Evolutionary conservation across 2,329 filamentous ascomycete genomes (phyloP).

Genomic region (Colletotrichum filicis): DNA sequence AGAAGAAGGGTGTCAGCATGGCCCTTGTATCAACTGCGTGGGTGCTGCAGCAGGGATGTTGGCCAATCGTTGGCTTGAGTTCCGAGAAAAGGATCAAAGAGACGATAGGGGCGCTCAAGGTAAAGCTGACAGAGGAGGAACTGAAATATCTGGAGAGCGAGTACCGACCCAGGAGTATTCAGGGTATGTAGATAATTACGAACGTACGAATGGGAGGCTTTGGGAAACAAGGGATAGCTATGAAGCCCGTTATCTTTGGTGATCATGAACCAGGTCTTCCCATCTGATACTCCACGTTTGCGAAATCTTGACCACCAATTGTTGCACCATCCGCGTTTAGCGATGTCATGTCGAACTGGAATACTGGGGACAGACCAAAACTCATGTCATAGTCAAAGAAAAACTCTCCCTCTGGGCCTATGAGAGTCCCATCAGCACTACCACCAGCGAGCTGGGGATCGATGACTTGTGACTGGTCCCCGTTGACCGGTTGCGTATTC

Average conservation of each 20-base stretch:
- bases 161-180: slow-evolving; percentile 59
- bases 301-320: slow-evolving; percentile 12
- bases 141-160: slow-evolving; percentile 62
- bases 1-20: slow-evolving; percentile 69
- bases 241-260: not conserved
- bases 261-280: not conserved
- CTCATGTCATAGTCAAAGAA: slow-evolving; percentile 42
- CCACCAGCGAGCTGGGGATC: not conserved
- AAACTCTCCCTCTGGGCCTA: slow-evolving; percentile 30
- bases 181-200: slow-evolving; percentile 39
- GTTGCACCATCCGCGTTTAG: slow-evolving; percentile 1
- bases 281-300: slow-evolving; percentile 12
- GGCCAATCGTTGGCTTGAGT: slow-evolving; percentile 71
- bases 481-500: not conserved
- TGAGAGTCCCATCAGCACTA: slow-evolving; percentile 2
- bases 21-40: slow-evolving; percentile 73
- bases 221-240: not conserved
- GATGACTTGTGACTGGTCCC: not conserved
- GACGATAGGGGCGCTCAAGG: slow-evolving; percentile 51
- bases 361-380: slow-evolving; percentile 43
- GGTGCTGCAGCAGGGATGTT: slow-evolving; percentile 63
- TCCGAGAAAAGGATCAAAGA: slow-evolving; percentile 70
- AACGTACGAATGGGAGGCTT: not conserved
- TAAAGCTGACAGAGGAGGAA: slow-evolving; percentile 30
- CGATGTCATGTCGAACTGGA: slow-evolving; percentile 41